phyloP scores from a whole-genome alignment of 1,139 yeast species.

The Candida freyschussii region DNA sequence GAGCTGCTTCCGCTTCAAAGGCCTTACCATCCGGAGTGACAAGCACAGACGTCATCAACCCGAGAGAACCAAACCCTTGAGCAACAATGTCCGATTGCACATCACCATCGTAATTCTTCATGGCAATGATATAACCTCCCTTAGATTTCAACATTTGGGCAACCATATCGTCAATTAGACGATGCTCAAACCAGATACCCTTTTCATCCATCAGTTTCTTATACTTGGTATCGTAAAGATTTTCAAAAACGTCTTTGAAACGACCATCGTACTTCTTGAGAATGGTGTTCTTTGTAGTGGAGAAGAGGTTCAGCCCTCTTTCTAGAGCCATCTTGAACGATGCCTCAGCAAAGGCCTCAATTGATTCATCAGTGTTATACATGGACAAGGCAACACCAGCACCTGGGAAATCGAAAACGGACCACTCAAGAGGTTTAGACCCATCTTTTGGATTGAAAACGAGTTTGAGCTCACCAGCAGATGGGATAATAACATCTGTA shows the following conservation, averaged over 20 bases:
- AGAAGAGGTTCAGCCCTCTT: conserved; percentile 60
- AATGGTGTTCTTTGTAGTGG: conserved; percentile 77
- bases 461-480: conserved; percentile 64
- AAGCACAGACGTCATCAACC: conserved; percentile 78
- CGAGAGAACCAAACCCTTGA: conserved; percentile 81
- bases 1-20: conserved; percentile 82
- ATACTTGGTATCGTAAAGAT: conserved; percentile 54
- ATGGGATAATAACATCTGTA: conserved; percentile 64
- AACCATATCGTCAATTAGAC: conserved; percentile 83
- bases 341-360: conserved; percentile 70
- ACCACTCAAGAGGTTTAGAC: conserved; percentile 35
- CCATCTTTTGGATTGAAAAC: conserved; percentile 63
- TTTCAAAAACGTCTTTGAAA: conserved; percentile 75
- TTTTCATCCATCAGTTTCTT: conserved; percentile 52
- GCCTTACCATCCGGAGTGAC: conserved; percentile 86
- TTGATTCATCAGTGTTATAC: conserved; percentile 83
- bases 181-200: conserved; percentile 77
- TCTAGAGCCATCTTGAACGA: conserved; percentile 70
- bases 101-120: conserved; percentile 84
- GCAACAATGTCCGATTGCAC: conserved; percentile 84
- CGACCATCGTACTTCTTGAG: conserved; percentile 79
- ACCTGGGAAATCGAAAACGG: conserved; percentile 57
- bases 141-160: conserved; percentile 84
- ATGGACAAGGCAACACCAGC: conserved; percentile 75
- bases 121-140: conserved; percentile 80